A percentile compares a stretch with the other conserved stretches of the same genome.
Evolutionary conservation across 164 flowering plant genomes (phyloP).

Genomic region (Chloranthus sessilifolius): DNA sequence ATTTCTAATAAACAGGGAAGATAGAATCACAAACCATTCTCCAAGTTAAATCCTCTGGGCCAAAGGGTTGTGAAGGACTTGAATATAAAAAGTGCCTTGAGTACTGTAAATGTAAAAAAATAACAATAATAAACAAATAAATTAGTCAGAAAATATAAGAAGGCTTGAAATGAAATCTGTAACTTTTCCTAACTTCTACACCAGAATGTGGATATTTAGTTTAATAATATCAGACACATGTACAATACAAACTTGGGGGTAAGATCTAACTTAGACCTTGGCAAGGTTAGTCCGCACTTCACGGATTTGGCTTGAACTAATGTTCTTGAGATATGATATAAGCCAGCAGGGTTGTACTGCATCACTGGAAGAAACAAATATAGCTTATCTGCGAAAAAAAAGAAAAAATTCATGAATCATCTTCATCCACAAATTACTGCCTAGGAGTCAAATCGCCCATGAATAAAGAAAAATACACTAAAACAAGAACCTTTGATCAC

Average conservation of each 20-base stretch:
- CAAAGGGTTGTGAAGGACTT: conserved; percentile 84
- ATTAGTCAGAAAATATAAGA: too few relatives aligned
- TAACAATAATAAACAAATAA: too few relatives aligned
- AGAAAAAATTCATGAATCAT: background rate
- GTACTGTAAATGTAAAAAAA: too few relatives aligned
- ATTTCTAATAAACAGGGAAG: conserved; percentile 2
- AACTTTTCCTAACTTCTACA: too few relatives aligned
- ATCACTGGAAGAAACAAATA: conserved; percentile 90
- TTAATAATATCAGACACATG: too few relatives aligned
- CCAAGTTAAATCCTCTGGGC: conserved; percentile 93
- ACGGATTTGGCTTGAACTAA: conserved; percentile 39
- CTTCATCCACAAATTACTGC: too few relatives aligned
- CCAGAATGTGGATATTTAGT: too few relatives aligned
- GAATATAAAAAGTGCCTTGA: conserved; percentile 83
- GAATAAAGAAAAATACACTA: too few relatives aligned
- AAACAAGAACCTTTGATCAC: too few relatives aligned
- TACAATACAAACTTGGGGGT: background rate
- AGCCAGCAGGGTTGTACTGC: conserved; percentile 87
- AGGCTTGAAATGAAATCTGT: too few relatives aligned
- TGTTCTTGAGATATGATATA: conserved; percentile 46
- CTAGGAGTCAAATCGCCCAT: too few relatives aligned
- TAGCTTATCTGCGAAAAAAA: conserved; percentile 67
- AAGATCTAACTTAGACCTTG: conserved; percentile 45
- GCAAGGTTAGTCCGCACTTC: conserved; percentile 62
- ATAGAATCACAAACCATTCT: conserved; percentile 65